Evolutionary conservation across 1,139 yeast genomes (phyloP).

Genomic region (Maudiozyma humilis): DNA sequence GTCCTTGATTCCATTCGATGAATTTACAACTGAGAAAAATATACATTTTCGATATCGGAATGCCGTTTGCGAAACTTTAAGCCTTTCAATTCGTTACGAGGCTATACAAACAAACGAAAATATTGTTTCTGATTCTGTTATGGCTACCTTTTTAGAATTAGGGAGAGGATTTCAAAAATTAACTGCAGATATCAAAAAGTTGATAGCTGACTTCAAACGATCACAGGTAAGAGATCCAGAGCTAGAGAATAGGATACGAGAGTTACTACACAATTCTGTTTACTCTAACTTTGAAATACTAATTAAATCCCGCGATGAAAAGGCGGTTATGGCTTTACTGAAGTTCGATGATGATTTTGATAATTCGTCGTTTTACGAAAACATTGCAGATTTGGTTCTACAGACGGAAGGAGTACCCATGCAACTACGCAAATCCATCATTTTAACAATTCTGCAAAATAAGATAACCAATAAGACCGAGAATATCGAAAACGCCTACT

Average conservation of each 20-base stretch:
- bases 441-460: conserved; percentile 6
- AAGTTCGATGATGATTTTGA: no score
- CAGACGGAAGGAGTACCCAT: conserved; percentile 4
- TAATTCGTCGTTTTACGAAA: no score
- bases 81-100: background rate
- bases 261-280: no score
- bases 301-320: no score
- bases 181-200: conserved; percentile 7
- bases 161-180: no score
- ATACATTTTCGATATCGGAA: conserved; percentile 20
- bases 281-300: no score
- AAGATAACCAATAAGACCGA: conserved; percentile 5
- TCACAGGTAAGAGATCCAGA: background rate
- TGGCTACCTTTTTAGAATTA: no score
- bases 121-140: background rate
- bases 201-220: background rate
- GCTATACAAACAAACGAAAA: no score
- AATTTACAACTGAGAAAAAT: conserved; percentile 14
- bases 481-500: conserved; percentile 4
- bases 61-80: conserved; percentile 8
- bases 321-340: no score
- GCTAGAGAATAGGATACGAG: background rate
- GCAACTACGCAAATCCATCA: conserved; percentile 4
- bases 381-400: conserved; percentile 5
- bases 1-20: conserved; percentile 16